These are phyloP conservation scores for Dictyostelium firmibasis DNA, from an alignment of 78 protist species.

Conservation along the genomic window DNA sequence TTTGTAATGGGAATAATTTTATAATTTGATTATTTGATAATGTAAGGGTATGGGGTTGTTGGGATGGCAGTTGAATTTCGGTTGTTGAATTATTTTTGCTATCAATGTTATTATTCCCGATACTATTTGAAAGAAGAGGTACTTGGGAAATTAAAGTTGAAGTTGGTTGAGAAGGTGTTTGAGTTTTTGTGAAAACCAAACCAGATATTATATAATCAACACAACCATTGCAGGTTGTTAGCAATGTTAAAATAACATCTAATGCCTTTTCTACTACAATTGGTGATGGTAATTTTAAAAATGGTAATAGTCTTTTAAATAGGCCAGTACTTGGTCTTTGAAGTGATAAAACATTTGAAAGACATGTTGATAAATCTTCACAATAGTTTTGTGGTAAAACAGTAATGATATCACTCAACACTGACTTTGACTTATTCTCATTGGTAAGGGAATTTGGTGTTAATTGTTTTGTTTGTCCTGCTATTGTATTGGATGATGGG, in stretches of 20 bases:
- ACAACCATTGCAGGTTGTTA: background rate
- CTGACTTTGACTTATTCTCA: background rate
- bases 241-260: conserved; percentile 8
- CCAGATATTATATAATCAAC: background rate
- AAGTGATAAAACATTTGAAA: background rate
- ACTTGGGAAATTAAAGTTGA: background rate
- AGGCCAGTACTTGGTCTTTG: conserved; percentile 15
- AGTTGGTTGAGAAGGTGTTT: background rate
- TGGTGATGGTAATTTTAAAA: background rate
- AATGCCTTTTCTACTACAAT: conserved; percentile 23
- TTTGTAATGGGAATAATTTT: background rate
- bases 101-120: too few species aligned
- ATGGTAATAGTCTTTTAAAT: conserved; percentile 6
- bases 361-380: background rate
- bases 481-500: background rate
- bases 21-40: conserved; percentile 15
- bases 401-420: background rate
- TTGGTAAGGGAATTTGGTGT: background rate
- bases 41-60: background rate
- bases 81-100: too few species aligned
- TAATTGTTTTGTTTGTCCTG: background rate
- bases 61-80: too few species aligned
- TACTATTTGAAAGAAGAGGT: background rate
- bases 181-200: background rate
- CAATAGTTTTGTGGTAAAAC: background rate